A percentile compares a stretch with the other conserved stretches of the same genome.
Evolutionary conservation across 805 yeast species (phyloP).

Genomic region (Nematodospora valgi): DNA sequence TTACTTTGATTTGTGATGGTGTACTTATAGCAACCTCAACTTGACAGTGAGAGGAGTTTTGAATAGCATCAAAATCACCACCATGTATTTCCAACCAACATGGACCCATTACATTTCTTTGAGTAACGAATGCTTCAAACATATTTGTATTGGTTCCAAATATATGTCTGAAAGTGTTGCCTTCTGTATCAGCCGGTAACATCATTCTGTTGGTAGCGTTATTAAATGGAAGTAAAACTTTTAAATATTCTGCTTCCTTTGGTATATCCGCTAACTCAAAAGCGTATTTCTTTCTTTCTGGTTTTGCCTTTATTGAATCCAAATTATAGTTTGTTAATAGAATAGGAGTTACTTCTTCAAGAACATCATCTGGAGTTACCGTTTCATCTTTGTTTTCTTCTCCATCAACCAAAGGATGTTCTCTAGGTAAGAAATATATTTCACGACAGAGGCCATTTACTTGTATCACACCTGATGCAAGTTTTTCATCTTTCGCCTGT

Average conservation of each 20-base stretch:
- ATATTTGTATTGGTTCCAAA: slow-evolving; percentile 74
- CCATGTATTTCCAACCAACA: slow-evolving; percentile 83
- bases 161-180: slow-evolving; percentile 72
- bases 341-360: slow-evolving; percentile 70
- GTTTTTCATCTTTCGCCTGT: slow-evolving; percentile 51
- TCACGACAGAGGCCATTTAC: slow-evolving; percentile 67
- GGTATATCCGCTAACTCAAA: slow-evolving; percentile 85
- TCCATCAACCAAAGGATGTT: slow-evolving; percentile 38
- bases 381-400: slow-evolving; percentile 25
- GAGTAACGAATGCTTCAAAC: slow-evolving; percentile 83
- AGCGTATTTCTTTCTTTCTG: slow-evolving; percentile 76
- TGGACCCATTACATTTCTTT: slow-evolving; percentile 90
- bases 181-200: slow-evolving; percentile 62
- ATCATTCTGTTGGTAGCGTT: slow-evolving; percentile 52
- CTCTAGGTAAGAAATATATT: slow-evolving; percentile 73
- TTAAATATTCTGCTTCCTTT: slow-evolving; percentile 71
- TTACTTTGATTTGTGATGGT: slow-evolving; percentile 44
- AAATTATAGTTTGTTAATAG: slow-evolving; percentile 62
- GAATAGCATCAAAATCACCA: slow-evolving; percentile 55
- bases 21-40: slow-evolving; percentile 62
- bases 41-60: slow-evolving; percentile 73
- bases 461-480: slow-evolving; percentile 75
- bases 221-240: slow-evolving; percentile 70
- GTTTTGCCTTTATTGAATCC: slow-evolving; percentile 61
- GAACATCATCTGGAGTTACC: slow-evolving; percentile 57